Evolutionary conservation across 2,329 filamentous ascomycete species (phyloP).

Genomic region (Apiospora pterosperma): DNA sequence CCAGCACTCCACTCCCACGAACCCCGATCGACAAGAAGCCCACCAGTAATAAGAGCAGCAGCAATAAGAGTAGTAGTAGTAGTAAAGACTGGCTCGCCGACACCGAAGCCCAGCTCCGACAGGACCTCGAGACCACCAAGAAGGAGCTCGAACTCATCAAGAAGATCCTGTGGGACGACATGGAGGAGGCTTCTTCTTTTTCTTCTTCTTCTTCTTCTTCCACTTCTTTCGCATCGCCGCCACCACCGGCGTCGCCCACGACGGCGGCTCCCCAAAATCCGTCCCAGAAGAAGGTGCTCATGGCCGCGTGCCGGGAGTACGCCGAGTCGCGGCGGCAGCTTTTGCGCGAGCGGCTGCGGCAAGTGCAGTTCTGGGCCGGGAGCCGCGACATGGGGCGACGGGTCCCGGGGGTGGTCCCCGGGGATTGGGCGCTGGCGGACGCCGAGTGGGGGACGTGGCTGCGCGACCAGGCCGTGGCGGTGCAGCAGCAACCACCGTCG

Average conservation of each 20-base stretch:
- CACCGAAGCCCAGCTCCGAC: neutral
- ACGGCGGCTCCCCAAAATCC: neutral
- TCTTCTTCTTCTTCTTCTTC: neutral
- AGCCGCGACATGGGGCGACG: slow-evolving; percentile 11
- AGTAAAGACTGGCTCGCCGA: neutral
- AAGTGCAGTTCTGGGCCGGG: slow-evolving; percentile 19
- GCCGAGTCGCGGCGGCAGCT: slow-evolving; percentile 18
- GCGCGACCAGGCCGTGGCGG: slow-evolving; percentile 14
- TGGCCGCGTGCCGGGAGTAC: slow-evolving; percentile 23
- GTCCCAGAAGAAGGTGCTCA: neutral
- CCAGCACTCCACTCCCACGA: neutral
- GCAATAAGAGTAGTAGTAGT: neutral
- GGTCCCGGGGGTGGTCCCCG: slow-evolving; percentile 17
- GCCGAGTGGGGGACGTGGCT: slow-evolving; percentile 24
- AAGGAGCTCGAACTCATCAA: neutral
- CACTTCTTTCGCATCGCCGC: neutral
- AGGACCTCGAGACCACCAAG: neutral
- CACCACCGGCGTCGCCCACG: neutral
- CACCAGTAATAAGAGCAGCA: neutral
- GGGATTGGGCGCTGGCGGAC: slow-evolving; percentile 22
- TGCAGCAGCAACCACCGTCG: neutral
- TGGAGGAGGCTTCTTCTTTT: neutral
- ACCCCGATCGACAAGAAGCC: neutral
- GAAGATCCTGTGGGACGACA: neutral
- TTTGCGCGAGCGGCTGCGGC: slow-evolving; percentile 20